Evolutionary conservation across 2,329 filamentous ascomycete genomes (phyloP).

Genomic region (Phyllosticta citribraziliensis): DNA sequence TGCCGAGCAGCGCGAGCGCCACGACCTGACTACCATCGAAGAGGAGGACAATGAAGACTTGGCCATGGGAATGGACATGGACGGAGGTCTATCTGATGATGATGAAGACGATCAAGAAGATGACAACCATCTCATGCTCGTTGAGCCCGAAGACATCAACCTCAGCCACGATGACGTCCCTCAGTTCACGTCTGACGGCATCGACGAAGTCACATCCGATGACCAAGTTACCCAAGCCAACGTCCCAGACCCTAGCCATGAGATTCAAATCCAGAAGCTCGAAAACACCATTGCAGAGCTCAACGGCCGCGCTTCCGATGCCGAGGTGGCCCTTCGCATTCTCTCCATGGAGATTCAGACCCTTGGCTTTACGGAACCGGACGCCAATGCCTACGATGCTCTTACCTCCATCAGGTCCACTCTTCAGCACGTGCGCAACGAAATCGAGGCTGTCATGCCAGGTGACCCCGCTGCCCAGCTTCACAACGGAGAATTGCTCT

Average conservation of each 20-base stretch:
- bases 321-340: constrained; percentile 31
- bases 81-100: constrained; percentile 16
- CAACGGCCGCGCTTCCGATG: constrained; percentile 28
- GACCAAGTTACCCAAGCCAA: constrained; percentile 10
- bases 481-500: constrained; percentile 30
- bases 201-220: background rate
- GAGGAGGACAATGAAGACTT: constrained; percentile 13
- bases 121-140: constrained; percentile 17
- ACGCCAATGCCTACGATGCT: constrained; percentile 23
- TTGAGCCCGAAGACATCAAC: constrained; percentile 25
- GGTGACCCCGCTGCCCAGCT: constrained; percentile 25
- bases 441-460: constrained; percentile 33
- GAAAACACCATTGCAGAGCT: constrained; percentile 32
- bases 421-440: constrained; percentile 31
- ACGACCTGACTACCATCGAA: constrained; percentile 6
- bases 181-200: background rate
- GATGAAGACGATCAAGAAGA: constrained; percentile 12
- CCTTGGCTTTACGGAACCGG: constrained; percentile 30
- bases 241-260: constrained; percentile 13
- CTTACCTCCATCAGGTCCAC: constrained; percentile 31
- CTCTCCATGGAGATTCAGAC: constrained; percentile 35
- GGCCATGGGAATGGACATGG: constrained; percentile 15
- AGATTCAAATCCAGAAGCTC: constrained; percentile 23
- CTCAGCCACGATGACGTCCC: constrained; percentile 22
- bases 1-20: constrained; percentile 20